Evolutionary conservation across 1,139 yeast genomes (phyloP), one percentile per base, ranked within the genome.

Genomic region (Diutina mesorugosa): DNA sequence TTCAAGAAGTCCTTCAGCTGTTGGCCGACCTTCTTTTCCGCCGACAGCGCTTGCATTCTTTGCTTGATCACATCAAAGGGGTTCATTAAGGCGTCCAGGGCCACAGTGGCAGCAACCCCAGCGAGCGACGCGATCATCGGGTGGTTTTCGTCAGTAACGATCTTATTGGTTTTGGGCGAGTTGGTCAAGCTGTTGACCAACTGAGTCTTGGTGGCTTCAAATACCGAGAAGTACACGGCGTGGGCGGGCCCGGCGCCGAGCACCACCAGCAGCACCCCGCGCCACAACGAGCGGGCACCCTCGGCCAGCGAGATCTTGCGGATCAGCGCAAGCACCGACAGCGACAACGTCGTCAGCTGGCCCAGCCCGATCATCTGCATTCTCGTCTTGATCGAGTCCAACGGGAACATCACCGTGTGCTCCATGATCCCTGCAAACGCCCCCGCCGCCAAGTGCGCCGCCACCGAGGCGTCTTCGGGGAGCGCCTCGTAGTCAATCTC

Each of bases 231-330:
- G 72, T 95, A 95, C 16, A 95, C 88, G 1, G 99, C 99, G 72
- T 93, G 99, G 9, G 99, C 98, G 1, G 99, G 99, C 5, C 99
- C 99, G n/a, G 99, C 98, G 51, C 99, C 99, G 61, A 93, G 68
- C 10, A 91, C 84, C 61, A 95, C 96, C 1, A 97, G 88, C 16
- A 93, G 85, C 45, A 93, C 90, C 59, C 99, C 99, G 66, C 96
- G 78, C 97, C 98, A 93, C 53, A 91, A 79, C 1, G 96, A 88
- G 58, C 82, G 69, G 3, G 95, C 88, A 1, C 99, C 99, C 69
- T 93, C 99, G n/a, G 87, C 78, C 16, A 96, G 81, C 21, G 90
- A 79, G 58, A 93, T 90, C 63, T 80, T 79, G 28, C 90, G 77
- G 56, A 90, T 84, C 32, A 91, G 83, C 57, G 79, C 74, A 41